These are phyloP conservation scores for Debaryomyces sp. DNA, from an alignment of 1,139 yeast genomes.

Conservation along the genomic window DNA sequence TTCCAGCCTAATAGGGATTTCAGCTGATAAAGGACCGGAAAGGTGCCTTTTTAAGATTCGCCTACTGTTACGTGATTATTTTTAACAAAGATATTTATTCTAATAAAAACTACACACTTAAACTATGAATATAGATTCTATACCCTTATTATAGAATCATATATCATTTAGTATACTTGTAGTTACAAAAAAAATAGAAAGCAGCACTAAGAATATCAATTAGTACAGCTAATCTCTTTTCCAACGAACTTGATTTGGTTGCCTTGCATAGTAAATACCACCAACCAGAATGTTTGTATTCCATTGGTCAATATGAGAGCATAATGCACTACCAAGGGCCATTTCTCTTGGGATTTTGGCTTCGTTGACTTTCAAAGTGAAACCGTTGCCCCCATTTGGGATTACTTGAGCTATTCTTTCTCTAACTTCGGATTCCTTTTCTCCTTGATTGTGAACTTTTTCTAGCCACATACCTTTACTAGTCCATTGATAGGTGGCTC, in stretches of 20 bases:
- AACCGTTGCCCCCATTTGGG: conserved; percentile 53
- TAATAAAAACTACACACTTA: background rate
- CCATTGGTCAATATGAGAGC: conserved; percentile 68
- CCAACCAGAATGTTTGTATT: conserved; percentile 61
- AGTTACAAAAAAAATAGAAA: background rate
- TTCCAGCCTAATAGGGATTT: background rate
- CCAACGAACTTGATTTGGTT: conserved; percentile 57
- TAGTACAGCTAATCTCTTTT: conserved; percentile 47
- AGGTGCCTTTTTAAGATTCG: background rate
- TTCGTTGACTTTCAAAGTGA: conserved; percentile 56
- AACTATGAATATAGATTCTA: conserved; percentile 1
- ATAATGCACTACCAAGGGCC: conserved; percentile 60
- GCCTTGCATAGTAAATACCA: conserved; percentile 60
- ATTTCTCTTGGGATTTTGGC: conserved; percentile 54
- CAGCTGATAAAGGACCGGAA: background rate
- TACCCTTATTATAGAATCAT: conserved; percentile 4
- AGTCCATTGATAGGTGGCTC: conserved; percentile 66
- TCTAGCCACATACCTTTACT: conserved; percentile 60
- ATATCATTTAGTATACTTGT: background rate
- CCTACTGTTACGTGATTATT: background rate
- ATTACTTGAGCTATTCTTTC: conserved; percentile 59
- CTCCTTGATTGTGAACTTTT: conserved; percentile 56
- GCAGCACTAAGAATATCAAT: background rate
- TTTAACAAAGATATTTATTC: background rate
- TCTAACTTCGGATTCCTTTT: conserved; percentile 62